A percentile compares a stretch with the other conserved stretches of the same genome.
Evolutionary conservation across 2,329 filamentous ascomycete genomes (phyloP).

Genomic region (Aureobasidium sp.): DNA sequence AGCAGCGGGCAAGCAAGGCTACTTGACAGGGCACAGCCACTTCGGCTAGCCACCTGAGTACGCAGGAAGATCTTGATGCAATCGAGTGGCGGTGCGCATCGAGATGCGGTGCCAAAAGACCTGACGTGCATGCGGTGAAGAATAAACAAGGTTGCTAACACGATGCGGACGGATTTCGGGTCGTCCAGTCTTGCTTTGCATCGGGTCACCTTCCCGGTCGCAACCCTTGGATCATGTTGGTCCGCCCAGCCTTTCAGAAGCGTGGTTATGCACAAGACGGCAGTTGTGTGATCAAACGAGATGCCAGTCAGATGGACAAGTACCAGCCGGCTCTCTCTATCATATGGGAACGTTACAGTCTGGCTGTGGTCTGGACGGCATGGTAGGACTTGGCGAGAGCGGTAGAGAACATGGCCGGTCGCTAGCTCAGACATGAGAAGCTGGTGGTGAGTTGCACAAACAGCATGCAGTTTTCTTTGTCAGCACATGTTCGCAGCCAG

Average conservation of each 20-base stretch:
- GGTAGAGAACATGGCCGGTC: background rate
- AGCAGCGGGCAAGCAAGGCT: background rate
- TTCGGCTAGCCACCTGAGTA: background rate
- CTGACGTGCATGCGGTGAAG: background rate
- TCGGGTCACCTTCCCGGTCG: background rate
- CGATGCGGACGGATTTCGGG: background rate
- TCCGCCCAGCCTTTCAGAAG: background rate
- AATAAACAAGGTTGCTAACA: slow-evolving; percentile 1
- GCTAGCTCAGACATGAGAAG: background rate
- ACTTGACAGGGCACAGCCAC: background rate
- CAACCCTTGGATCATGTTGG: background rate
- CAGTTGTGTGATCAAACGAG: background rate
- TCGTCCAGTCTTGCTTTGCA: background rate
- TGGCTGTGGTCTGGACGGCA: background rate
- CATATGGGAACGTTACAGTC: background rate
- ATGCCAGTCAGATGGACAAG: background rate
- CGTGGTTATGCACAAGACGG: background rate
- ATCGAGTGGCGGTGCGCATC: background rate
- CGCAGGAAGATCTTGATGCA: background rate
- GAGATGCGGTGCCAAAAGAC: background rate
- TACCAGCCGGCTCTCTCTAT: background rate
- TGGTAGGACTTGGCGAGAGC: background rate
- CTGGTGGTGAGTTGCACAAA: background rate
- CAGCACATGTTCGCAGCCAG: background rate
- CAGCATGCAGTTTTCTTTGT: background rate